Conservation (phyloP, 805 yeast species). For the Wickerhamiella occidentalis region DNA sequence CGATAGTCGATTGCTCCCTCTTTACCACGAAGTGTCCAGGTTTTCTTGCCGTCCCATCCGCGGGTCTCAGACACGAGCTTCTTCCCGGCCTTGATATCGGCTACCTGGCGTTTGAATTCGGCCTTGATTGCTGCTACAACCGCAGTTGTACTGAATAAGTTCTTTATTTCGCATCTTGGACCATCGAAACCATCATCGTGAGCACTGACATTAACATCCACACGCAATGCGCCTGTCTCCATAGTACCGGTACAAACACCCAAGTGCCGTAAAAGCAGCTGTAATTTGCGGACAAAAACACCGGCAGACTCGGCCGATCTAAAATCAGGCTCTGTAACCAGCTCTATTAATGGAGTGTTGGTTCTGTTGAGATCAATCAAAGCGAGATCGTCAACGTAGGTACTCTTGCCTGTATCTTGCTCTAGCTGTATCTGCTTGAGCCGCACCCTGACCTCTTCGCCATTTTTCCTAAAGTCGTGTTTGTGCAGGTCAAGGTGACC, state of each 20-base stretch:
- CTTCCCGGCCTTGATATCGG: conserved; percentile 33
- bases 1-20: conserved; percentile 79
- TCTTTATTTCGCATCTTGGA: conserved; percentile 77
- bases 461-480: conserved; percentile 39
- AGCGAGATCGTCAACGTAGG: conserved; percentile 36
- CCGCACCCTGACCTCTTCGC: conserved; percentile 35
- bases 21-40: conserved; percentile 58
- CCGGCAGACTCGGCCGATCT: conserved; percentile 52
- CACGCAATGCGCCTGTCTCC: conserved; percentile 90
- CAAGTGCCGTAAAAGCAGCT: conserved; percentile 52
- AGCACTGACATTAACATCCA: conserved; percentile 86
- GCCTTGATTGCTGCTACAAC: conserved; percentile 58
- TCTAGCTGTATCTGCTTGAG: conserved; percentile 81
- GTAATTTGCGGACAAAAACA: conserved; percentile 71
- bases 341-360: conserved; percentile 75
- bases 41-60: conserved; percentile 77
- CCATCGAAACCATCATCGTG: conserved; percentile 31
- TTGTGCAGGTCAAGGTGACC: conserved; percentile 44
- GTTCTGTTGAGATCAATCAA: conserved; percentile 73
- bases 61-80: conserved; percentile 53
- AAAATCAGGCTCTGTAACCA: conserved; percentile 87
- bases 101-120: conserved; percentile 62
- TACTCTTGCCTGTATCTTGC: conserved; percentile 85
- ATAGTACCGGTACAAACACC: conserved; percentile 78
- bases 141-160: conserved; percentile 72